A percentile compares a stretch with the other conserved stretches of the same genome.
These are phyloP conservation scores for Tylopilus vinaceipallidus DNA, from an alignment of 768 basidiomycete species.

Conservation along the genomic window DNA sequence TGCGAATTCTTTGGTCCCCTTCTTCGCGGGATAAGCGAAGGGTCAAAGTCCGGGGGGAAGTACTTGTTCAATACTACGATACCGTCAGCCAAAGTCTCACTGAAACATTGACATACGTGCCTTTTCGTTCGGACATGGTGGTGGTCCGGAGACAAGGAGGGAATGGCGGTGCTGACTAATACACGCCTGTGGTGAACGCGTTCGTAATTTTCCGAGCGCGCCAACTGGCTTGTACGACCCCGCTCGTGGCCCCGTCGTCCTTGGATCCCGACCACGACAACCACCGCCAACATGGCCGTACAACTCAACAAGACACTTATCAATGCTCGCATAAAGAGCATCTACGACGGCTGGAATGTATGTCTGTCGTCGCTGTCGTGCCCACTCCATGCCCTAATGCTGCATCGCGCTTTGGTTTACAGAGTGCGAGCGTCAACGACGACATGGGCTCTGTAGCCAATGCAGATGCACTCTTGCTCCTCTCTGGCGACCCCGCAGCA, in stretches of 20 bases:
- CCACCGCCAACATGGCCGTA: slow-evolving; percentile 51
- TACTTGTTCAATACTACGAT: slow-evolving; percentile 85
- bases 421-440: slow-evolving; percentile 68
- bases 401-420: slow-evolving; percentile 3
- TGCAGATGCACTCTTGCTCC: slow-evolving; percentile 65
- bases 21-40: slow-evolving; percentile 89
- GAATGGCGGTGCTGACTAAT: slow-evolving; percentile 30
- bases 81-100: slow-evolving; percentile 3
- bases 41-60: slow-evolving; percentile 98
- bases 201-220: slow-evolving; percentile 34
- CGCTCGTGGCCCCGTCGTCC: slow-evolving; percentile 11
- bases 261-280: too few species aligned
- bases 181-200: slow-evolving; percentile 21
- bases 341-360: slow-evolving; percentile 66
- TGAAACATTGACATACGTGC: slow-evolving; percentile 31
- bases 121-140: slow-evolving; percentile 83
- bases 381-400: slow-evolving; percentile 10
- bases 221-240: slow-evolving; percentile 16
- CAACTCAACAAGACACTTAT: slow-evolving; percentile 68
- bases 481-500: slow-evolving; percentile 73
- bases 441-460: slow-evolving; percentile 69
- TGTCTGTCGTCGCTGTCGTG: slow-evolving; percentile 23
- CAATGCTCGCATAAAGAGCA: slow-evolving; percentile 51
- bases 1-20: slow-evolving; percentile 92
- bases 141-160: slow-evolving; percentile 7